Conservation (phyloP, 2,329 filamentous ascomycete species). For the Gliomastix tumulicola region DNA sequence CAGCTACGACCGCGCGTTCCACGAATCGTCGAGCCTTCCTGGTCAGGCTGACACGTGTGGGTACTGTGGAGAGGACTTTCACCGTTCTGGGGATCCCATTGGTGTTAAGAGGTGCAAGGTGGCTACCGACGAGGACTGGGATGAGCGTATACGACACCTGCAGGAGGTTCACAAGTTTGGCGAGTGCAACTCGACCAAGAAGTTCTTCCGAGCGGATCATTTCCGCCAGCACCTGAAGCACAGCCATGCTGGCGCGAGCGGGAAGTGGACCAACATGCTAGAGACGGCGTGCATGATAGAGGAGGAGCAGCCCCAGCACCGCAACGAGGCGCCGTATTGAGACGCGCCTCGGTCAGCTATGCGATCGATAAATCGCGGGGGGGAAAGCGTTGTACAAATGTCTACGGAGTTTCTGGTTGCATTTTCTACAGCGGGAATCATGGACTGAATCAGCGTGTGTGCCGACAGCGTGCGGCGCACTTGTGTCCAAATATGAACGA, state of each 20-base stretch:
- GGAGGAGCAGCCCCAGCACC: constrained; percentile 51
- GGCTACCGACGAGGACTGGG: constrained; percentile 80
- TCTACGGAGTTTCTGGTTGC: too few species aligned
- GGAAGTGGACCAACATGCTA: constrained; percentile 98
- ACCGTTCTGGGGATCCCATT: constrained; percentile 35
- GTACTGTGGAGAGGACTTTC: constrained; percentile 91
- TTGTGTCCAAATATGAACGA: too few species aligned
- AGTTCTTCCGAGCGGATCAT: constrained; percentile 95
- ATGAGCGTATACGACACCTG: constrained; percentile 76
- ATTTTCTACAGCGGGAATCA: too few species aligned
- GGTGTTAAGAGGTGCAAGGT: constrained; percentile 29
- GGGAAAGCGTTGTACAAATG: too few species aligned
- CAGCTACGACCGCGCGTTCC: constrained; percentile 75
- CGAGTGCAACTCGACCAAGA: constrained; percentile 97
- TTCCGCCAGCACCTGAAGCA: constrained; percentile 98
- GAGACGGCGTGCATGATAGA: constrained; percentile 96
- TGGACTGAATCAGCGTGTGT: too few species aligned
- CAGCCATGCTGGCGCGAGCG: constrained; percentile 90
- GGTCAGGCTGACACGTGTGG: constrained; percentile 76
- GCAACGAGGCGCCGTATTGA: too few species aligned
- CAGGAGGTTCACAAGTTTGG: constrained; percentile 92
- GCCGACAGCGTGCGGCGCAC: too few species aligned
- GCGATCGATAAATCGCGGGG: too few species aligned
- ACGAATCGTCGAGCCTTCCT: constrained; percentile 64
- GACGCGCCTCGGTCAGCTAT: too few species aligned